phyloP scores from a whole-genome alignment of 768 basidiomycete genomes.

The Lactifluus subvellereus region DNA sequence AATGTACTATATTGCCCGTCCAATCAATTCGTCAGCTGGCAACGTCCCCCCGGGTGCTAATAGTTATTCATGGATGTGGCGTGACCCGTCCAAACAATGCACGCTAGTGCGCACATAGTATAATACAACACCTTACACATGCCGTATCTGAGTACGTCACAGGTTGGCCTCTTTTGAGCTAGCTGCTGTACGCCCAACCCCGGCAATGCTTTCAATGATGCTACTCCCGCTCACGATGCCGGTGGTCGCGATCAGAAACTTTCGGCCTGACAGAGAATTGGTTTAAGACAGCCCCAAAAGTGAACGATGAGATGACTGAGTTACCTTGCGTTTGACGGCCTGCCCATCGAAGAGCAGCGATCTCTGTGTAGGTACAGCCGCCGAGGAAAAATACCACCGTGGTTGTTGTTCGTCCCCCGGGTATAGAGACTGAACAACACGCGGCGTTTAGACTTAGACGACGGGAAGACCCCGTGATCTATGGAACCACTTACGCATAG shows the following conservation, averaged over 20 bases:
- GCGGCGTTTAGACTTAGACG: not conserved
- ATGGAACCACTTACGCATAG: slow-evolving; percentile 32
- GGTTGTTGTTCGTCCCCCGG: slow-evolving; percentile 61
- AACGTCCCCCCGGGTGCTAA: not conserved
- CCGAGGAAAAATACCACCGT: slow-evolving; percentile 96
- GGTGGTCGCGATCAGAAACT: slow-evolving; percentile 87
- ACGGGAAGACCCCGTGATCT: not conserved
- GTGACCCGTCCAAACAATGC: not conserved
- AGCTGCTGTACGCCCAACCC: slow-evolving; percentile 33
- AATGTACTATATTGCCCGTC: not conserved
- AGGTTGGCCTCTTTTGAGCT: slow-evolving; percentile 42
- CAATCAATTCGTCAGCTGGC: not conserved
- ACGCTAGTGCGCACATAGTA: not conserved
- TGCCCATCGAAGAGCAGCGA: slow-evolving; percentile 92
- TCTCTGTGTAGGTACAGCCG: slow-evolving; percentile 96
- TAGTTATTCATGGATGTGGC: not conserved
- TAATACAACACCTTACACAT: not conserved
- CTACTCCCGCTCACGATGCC: slow-evolving; percentile 79
- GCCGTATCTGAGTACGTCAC: slow-evolving; percentile 24
- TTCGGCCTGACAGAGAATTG: slow-evolving; percentile 52
- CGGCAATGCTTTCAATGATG: slow-evolving; percentile 64
- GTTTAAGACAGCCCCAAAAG: not conserved
- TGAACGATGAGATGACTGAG: slow-evolving; percentile 20
- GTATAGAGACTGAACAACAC: slow-evolving; percentile 14
- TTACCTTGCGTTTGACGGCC: slow-evolving; percentile 75